Evolutionary conservation across 2,329 filamentous ascomycete genomes (phyloP), one percentile per base, ranked within the genome.

Genomic region (Camillea tinctor): DNA sequence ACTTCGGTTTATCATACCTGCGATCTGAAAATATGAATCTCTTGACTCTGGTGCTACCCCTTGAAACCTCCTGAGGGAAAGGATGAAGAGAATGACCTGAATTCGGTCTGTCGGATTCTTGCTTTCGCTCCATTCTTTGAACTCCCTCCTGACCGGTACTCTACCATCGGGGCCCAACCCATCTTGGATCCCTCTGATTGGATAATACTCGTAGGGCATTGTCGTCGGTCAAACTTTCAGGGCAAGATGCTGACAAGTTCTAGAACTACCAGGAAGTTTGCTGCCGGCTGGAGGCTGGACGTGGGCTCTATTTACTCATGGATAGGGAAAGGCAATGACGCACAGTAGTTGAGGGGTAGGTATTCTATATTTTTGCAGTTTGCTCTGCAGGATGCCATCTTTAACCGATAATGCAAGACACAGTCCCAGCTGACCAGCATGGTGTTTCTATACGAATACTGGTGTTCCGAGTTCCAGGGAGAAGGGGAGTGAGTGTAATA

Each of bases 1-100:
- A 15, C 30, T 19, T 8, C 21, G 17, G 15, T 19, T 7, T 13
- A 17, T 26, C 57, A 15, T n/a, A 64, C 63, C 63, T 57, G 63
- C 60, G 21, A 64, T 64, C 53, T 64, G 63, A 36, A 64, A 64
- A 44, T 63, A 64, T 2, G 63, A 64, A 36, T 64, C 63, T 48
- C 63, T 40, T 2, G 57, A 15, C 6, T 61, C 60, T 7, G 63
- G 63, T 24, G 57, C 49, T 13, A 64, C 40, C 6, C 54, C 63
- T 52, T 64, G 63, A 15, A 64, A 50, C 17, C 60, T 49, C 48
- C 57, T 58, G 51, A 64, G 59, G 57, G 64, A 60, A 9, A 66
- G 52, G 7, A 66, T 20, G 56, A 56, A 66, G 21, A 66, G 58
- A 21, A 64, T 60, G 22, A 66, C 56, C 51, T 66, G 64, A 36